These are phyloP conservation scores for Rhodotorula taiwanensis DNA, from an alignment of 768 basidiomycete genomes.

Conservation along the genomic window DNA sequence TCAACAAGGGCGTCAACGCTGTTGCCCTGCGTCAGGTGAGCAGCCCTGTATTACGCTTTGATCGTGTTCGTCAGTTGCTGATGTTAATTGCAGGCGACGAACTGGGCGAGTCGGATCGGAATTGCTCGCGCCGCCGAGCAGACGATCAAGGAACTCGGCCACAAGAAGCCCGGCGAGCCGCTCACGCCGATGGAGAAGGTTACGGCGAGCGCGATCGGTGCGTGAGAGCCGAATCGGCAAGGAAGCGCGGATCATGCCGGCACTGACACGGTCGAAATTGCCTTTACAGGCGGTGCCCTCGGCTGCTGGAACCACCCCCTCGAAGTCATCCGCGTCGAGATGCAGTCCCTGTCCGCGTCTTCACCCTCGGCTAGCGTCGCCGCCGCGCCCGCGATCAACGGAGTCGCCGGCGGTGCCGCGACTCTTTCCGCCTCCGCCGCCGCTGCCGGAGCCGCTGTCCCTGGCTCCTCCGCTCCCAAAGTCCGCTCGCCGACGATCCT, in stretches of 20 bases:
- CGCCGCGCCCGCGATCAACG: too few species aligned
- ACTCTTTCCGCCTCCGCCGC: constrained; percentile 74
- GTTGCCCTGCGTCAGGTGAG: constrained; percentile 48
- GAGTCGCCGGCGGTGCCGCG: constrained; percentile 40
- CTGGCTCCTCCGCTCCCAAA: too few species aligned
- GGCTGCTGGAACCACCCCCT: constrained; percentile 87
- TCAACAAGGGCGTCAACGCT: constrained; percentile 90
- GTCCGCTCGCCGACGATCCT: constrained; percentile 59
- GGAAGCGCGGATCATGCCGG: too few species aligned
- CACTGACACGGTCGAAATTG: too few species aligned
- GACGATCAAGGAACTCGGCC: constrained; percentile 64
- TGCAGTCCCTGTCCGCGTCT: constrained; percentile 94
- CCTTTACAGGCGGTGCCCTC: constrained; percentile 56
- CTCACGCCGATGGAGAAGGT: constrained; percentile 78
- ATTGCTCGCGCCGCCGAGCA: constrained; percentile 53
- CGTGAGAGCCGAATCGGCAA: too few species aligned
- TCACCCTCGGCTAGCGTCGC: neutral
- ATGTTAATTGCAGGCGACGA: neutral
- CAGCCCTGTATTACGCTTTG: constrained; percentile 28
- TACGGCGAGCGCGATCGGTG: constrained; percentile 65
- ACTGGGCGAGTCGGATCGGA: constrained; percentile 11
- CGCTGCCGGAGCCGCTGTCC: too few species aligned
- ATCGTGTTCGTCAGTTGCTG: neutral
- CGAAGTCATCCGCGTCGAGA: constrained; percentile 84
- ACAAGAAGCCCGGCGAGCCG: constrained; percentile 65